Percentiles rank a stretch among this genome's conserved stretches.
Conservation (phyloP, 768 basidiomycete genomes). For the Austroboletus eburneus region DNA sequence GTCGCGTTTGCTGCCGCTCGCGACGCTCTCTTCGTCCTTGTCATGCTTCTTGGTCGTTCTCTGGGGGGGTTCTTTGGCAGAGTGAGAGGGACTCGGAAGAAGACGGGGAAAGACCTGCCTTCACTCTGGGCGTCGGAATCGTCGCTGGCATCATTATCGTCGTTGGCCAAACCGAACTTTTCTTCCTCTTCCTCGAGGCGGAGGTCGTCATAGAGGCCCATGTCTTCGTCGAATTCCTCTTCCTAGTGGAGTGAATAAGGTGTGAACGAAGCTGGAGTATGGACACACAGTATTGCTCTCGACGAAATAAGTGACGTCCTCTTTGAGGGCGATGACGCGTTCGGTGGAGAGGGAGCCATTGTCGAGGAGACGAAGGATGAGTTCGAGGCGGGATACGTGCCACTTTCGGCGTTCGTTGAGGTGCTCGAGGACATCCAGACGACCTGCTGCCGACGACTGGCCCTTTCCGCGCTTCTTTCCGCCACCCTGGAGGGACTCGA, state of each 20-base stretch:
- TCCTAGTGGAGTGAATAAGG: constrained; percentile 52
- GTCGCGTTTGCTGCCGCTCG: constrained; percentile 66
- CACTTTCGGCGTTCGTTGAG: constrained; percentile 93
- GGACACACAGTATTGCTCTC: constrained; percentile 87
- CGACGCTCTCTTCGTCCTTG: constrained; percentile 68
- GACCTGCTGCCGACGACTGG: constrained; percentile 58
- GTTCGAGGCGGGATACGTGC: constrained; percentile 91
- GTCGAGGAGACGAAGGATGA: constrained; percentile 88
- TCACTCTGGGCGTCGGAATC: constrained; percentile 73
- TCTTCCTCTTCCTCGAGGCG: constrained; percentile 97
- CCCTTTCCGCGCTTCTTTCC: constrained; percentile 85
- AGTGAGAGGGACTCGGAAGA: neutral
- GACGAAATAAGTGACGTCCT: constrained; percentile 95
- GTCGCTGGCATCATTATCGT: constrained; percentile 69
- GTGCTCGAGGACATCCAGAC: constrained; percentile 78
- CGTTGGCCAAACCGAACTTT: constrained; percentile 73
- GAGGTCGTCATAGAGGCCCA: constrained; percentile 96
- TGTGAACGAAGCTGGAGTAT: constrained; percentile 4
- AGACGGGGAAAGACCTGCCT: constrained; percentile 39
- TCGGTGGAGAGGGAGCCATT: constrained; percentile 88
- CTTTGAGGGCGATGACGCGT: constrained; percentile 76
- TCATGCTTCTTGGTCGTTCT: constrained; percentile 71
- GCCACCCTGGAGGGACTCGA: constrained; percentile 74
- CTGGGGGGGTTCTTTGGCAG: constrained; percentile 51
- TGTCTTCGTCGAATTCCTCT: constrained; percentile 96